Conservation (phyloP, 2,329 filamentous ascomycete genomes). For the Fusarium equiseti region DNA sequence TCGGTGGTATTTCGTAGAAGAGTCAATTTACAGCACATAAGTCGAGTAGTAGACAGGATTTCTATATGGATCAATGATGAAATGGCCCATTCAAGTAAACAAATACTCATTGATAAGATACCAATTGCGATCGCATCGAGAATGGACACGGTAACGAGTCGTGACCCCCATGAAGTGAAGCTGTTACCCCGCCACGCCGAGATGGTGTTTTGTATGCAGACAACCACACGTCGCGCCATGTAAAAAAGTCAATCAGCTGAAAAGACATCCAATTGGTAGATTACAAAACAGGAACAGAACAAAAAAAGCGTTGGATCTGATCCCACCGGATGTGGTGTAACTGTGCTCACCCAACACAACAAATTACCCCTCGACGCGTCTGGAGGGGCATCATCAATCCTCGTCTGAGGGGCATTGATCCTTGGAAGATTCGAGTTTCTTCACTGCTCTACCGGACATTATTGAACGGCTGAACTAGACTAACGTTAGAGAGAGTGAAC, state of each 20-base stretch:
- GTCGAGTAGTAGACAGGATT: background rate
- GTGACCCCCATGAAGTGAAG: background rate
- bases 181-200: background rate
- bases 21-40: background rate
- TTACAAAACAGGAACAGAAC: background rate
- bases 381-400: constrained; percentile 18
- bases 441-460: background rate
- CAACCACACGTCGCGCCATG: constrained; percentile 3
- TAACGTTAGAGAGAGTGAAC: background rate
- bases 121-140: background rate
- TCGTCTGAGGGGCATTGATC: constrained; percentile 11
- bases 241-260: background rate
- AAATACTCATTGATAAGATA: background rate
- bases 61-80: constrained; percentile 30
- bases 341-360: constrained; percentile 14
- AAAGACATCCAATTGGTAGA: constrained; percentile 12
- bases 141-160: background rate
- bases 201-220: background rate
- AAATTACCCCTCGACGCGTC: constrained; percentile 37
- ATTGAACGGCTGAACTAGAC: background rate
- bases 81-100: constrained; percentile 10
- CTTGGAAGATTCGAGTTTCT: constrained; percentile 9
- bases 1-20: constrained; percentile 30
- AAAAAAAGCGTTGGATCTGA: background rate
- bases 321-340: constrained; percentile 14